Conservation (phyloP, 768 basidiomycete species). For the Mycena capillaripes region DNA sequence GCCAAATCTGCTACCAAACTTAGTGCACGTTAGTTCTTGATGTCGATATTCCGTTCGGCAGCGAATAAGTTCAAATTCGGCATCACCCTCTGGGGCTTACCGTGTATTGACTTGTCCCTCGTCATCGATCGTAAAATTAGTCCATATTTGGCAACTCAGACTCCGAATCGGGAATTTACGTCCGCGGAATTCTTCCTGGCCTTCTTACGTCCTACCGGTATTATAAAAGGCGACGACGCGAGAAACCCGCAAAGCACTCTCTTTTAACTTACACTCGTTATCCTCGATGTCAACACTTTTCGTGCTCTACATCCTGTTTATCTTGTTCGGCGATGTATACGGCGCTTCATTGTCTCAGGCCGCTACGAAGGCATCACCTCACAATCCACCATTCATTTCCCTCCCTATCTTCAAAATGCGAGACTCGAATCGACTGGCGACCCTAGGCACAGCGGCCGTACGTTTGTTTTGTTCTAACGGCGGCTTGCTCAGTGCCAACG, state of each 20-base stretch:
- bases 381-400: constrained; percentile 33
- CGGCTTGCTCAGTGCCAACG: not conserved
- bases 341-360: not conserved
- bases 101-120: not conserved
- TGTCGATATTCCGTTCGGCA: too few relatives aligned
- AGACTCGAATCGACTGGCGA: not conserved
- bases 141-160: not conserved
- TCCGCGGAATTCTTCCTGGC: not conserved
- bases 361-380: not conserved
- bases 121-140: not conserved
- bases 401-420: constrained; percentile 35
- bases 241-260: not conserved
- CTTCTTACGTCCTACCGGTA: not conserved
- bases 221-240: too few relatives aligned
- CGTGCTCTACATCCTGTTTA: constrained; percentile 3
- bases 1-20: too few relatives aligned
- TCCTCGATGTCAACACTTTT: not conserved
- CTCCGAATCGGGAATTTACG: constrained; percentile 2
- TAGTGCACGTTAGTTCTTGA: too few relatives aligned
- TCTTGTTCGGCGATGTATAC: constrained; percentile 6
- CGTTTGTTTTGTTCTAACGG: not conserved
- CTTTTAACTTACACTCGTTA: not conserved
- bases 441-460: constrained; percentile 34
- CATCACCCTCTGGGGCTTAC: too few relatives aligned
- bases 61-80: too few relatives aligned